Evolutionary conservation across 1,139 yeast species (phyloP).

Genomic region (Zygosaccharomyces sapae): DNA sequence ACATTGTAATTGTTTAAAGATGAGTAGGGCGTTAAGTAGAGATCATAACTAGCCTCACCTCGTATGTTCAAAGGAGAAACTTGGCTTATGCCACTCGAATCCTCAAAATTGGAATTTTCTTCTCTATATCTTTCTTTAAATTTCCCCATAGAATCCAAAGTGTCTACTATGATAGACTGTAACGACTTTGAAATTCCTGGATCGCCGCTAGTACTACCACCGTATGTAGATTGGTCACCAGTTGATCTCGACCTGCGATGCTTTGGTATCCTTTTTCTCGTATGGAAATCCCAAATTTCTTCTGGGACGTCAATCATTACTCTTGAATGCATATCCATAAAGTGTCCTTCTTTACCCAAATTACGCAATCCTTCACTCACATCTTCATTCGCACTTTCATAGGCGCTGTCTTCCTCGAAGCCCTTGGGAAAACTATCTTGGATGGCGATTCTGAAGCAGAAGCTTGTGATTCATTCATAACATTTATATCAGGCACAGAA

Average conservation of each 20-base stretch:
- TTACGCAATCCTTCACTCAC: neutral
- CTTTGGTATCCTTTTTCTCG: slow-evolving; percentile 11
- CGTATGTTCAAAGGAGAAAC: slow-evolving; percentile 16
- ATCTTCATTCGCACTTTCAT: neutral
- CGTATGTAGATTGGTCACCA: neutral
- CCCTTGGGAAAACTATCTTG: slow-evolving; percentile 15
- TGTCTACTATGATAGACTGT: slow-evolving; percentile 31
- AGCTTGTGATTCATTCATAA: slow-evolving; percentile 1
- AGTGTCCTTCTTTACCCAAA: slow-evolving; percentile 18
- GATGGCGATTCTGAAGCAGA: slow-evolving; percentile 13
- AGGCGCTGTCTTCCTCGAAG: slow-evolving; percentile 4
- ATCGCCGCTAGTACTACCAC: slow-evolving; percentile 5
- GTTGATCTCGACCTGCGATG: slow-evolving; percentile 8
- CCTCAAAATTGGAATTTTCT: slow-evolving; percentile 1
- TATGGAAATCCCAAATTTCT: slow-evolving; percentile 31
- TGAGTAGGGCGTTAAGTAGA: slow-evolving; percentile 37
- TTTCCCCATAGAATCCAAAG: slow-evolving; percentile 20
- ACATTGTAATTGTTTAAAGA: slow-evolving; percentile 35
- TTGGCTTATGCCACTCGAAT: slow-evolving; percentile 8
- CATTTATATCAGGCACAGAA: slow-evolving; percentile 16
- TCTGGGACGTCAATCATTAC: slow-evolving; percentile 32
- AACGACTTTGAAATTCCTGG: slow-evolving; percentile 19
- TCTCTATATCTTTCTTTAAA: slow-evolving; percentile 2
- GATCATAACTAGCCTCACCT: slow-evolving; percentile 14
- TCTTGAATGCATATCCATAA: slow-evolving; percentile 32